A percentile compares a stretch with the other conserved stretches of the same genome.
Evolutionary conservation across 2,329 filamentous ascomycete genomes (phyloP).

Genomic region (Neofusicoccum sp.): DNA sequence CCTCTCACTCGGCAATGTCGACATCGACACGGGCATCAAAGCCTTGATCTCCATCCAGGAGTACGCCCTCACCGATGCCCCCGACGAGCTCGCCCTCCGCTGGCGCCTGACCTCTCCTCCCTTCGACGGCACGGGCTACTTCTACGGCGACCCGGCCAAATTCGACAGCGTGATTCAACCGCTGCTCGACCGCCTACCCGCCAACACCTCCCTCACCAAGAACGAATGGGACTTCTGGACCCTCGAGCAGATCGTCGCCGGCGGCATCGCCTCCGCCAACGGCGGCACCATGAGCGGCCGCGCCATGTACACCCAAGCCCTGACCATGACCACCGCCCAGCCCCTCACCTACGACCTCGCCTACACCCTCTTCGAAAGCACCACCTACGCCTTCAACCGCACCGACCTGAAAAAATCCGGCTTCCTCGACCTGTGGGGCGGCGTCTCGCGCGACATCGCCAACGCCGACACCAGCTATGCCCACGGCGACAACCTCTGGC

Average conservation of each 20-base stretch:
- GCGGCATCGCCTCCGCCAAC: constrained; percentile 21
- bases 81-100: constrained; percentile 27
- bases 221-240: constrained; percentile 26
- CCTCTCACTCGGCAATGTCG: constrained; percentile 24
- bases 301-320: constrained; percentile 26
- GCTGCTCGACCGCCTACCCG: constrained; percentile 24
- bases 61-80: constrained; percentile 25
- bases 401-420: constrained; percentile 26
- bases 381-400: constrained; percentile 25
- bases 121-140: constrained; percentile 26
- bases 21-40: constrained; percentile 24
- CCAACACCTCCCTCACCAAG: constrained; percentile 24
- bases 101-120: constrained; percentile 25
- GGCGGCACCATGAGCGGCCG: constrained; percentile 25
- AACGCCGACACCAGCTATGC: constrained; percentile 25
- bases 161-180: constrained; percentile 25
- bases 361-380: constrained; percentile 23
- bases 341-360: constrained; percentile 25
- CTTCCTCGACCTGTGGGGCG: constrained; percentile 29
- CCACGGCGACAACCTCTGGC: constrained; percentile 28
- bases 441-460: constrained; percentile 24
- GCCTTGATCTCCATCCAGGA: constrained; percentile 26
- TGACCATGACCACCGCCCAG: constrained; percentile 24
- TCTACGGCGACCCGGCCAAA: constrained; percentile 26
- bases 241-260: constrained; percentile 22